Conservation (phyloP, 257 asterid species). For the Nicotiana tabacum region DNA sequence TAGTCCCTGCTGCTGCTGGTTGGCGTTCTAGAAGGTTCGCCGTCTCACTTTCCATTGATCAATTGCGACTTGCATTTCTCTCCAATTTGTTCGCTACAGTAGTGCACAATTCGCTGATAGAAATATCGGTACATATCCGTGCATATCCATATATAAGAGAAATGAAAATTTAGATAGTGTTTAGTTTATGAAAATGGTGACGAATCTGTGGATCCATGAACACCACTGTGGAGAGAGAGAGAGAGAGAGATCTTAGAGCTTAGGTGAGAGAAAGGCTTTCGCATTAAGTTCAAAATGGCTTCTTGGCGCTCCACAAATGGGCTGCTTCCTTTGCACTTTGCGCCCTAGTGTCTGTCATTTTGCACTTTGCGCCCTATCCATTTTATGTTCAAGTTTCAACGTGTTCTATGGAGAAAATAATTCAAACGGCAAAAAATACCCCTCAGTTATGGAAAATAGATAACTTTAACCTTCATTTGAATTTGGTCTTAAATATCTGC, state of each 20-base stretch:
- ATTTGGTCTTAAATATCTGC: too few species aligned
- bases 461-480: too few species aligned
- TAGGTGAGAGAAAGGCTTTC: background rate
- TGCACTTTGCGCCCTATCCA: background rate
- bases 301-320: slow-evolving; percentile 4
- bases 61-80: slow-evolving; percentile 19
- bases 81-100: background rate
- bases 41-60: slow-evolving; percentile 82
- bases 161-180: background rate
- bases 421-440: too few species aligned
- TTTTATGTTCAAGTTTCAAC: too few species aligned
- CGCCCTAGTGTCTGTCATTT: background rate
- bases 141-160: background rate
- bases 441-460: too few species aligned
- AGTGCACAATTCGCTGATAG: slow-evolving; percentile 9
- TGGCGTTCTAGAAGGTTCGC: slow-evolving; percentile 59
- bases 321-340: background rate
- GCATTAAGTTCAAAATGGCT: background rate
- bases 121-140: background rate
- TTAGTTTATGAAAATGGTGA: slow-evolving; percentile 7
- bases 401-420: too few species aligned
- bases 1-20: slow-evolving; percentile 29
- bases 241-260: background rate
- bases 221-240: background rate
- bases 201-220: slow-evolving; percentile 3